Base-by-base conservation (phyloP, 805 yeast species). In the Candida qinlingensis region DNA sequence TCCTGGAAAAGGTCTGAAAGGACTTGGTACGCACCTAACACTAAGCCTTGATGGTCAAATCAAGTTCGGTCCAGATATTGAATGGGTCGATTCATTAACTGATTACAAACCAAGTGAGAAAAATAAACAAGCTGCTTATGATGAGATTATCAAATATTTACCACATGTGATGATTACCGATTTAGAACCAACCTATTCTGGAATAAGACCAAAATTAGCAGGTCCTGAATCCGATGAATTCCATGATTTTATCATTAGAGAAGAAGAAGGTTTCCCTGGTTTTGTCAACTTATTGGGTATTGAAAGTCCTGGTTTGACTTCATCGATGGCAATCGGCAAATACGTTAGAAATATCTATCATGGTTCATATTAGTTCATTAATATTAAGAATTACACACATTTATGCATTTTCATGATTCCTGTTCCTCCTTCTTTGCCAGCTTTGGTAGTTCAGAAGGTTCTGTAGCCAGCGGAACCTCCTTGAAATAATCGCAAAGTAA, bases 251-350 rank as follows among this genome's bases (percentile, higher is more conserved):
- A 67, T 81, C 26, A 85, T 90, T 33, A 66, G 79, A 46, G 79
- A 85, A 58, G 94, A 87, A 54, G 76, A 73, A 1, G 90, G 83
- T 0, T 80, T 75, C 57, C 83, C 83, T 2, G 96, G 96, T 1
- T 90, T 88, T 58, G 76, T 89, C 30, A 90, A 87, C 55, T 69
- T 87, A 46, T 59, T 89, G 39, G 95, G 92, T 1, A 89, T 90
- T 11, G 97, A 90, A 62, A 85, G 94, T 58, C 97, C 97, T 0
- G 97, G 97, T 0, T 70, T 90, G 49, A 90, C 97, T 2, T 68
- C 94, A 0, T 72, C 90, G 4, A 70, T 87, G 81, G 96, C 92
- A 0, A 88, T 90, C 49, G 96, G 82, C 0, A 85, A 83, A 58
- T 75, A 85, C 57, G 96, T 90, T 13, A 65, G 63, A 26, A 51